Evolutionary conservation across 1,284 basidiomycete species (phyloP).

Genomic region (Tremellales sp.): DNA sequence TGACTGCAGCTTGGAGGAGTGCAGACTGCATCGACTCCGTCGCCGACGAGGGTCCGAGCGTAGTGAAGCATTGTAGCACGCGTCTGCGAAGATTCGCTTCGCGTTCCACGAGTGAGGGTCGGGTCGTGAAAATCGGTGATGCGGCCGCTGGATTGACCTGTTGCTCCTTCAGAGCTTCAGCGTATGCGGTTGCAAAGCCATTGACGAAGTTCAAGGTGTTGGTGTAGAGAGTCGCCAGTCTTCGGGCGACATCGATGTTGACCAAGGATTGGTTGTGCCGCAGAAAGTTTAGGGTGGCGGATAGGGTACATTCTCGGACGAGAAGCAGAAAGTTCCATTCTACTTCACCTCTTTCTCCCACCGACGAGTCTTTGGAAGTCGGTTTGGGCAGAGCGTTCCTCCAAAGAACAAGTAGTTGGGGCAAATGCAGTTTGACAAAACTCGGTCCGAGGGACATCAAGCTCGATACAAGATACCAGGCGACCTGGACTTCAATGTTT

Average conservation of each 20-base stretch:
- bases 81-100: slow-evolving; percentile 80
- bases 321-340: slow-evolving; percentile 93
- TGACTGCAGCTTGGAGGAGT: slow-evolving; percentile 78
- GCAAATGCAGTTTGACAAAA: slow-evolving; percentile 86
- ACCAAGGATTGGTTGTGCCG: slow-evolving; percentile 74
- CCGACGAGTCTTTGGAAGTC: slow-evolving; percentile 73
- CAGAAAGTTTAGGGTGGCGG: slow-evolving; percentile 83
- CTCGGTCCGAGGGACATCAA: slow-evolving; percentile 90
- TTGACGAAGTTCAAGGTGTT: slow-evolving; percentile 89
- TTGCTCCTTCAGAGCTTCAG: slow-evolving; percentile 47
- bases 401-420: slow-evolving; percentile 92
- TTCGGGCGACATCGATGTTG: slow-evolving; percentile 83
- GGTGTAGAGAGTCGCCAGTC: slow-evolving; percentile 78
- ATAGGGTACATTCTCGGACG: slow-evolving; percentile 84
- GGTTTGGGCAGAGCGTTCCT: slow-evolving; percentile 94
- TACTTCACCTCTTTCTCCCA: slow-evolving; percentile 61
- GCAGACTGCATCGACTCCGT: slow-evolving; percentile 75
- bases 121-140: slow-evolving; percentile 49
- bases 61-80: slow-evolving; percentile 83
- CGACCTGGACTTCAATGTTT: slow-evolving; percentile 82
- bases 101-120: slow-evolving; percentile 66
- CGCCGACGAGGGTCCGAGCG: slow-evolving; percentile 71
- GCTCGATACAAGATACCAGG: slow-evolving; percentile 88
- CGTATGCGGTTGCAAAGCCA: slow-evolving; percentile 51
- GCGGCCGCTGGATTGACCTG: slow-evolving; percentile 34